Conservation (phyloP, 495 filamentous ascomycete species). For the Monascus purpureus region DNA sequence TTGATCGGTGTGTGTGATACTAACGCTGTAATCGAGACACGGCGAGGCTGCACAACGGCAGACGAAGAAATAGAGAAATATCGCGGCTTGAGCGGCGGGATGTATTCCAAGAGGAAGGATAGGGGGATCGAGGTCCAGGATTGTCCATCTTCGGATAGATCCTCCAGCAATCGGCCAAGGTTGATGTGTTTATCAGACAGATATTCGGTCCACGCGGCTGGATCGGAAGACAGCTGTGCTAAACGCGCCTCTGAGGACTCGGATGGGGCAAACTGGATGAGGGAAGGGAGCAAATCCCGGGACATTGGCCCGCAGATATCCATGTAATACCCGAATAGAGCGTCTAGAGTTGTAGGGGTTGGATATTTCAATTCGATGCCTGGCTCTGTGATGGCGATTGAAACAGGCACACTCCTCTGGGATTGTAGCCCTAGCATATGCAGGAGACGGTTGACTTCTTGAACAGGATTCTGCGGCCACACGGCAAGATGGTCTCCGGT, state of each 20-base stretch:
- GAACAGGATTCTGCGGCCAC: slow-evolving; percentile 44
- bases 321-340: slow-evolving; percentile 20
- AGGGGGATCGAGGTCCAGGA: slow-evolving; percentile 16
- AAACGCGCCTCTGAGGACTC: slow-evolving; percentile 8
- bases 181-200: slow-evolving; percentile 12
- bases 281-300: slow-evolving; percentile 9
- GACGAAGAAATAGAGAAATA: slow-evolving; percentile 34
- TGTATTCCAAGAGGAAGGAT: slow-evolving; percentile 15
- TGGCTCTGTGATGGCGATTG: slow-evolving; percentile 3
- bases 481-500: slow-evolving; percentile 57
- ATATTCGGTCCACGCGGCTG: no score
- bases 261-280: slow-evolving; percentile 16
- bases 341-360: slow-evolving; percentile 14
- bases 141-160: neutral
- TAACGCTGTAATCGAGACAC: slow-evolving; percentile 15
- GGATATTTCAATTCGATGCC: slow-evolving; percentile 9
- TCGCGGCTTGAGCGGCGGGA: slow-evolving; percentile 17
- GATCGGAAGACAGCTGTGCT: no score
- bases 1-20: slow-evolving; percentile 7
- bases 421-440: slow-evolving; percentile 6
- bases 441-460: slow-evolving; percentile 15
- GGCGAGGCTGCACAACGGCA: slow-evolving; percentile 11
- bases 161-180: slow-evolving; percentile 11
- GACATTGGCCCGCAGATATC: slow-evolving; percentile 25
- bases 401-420: slow-evolving; percentile 4